Base-by-base conservation (phyloP, 768 basidiomycete genomes). In the Boletales sp. region DNA sequence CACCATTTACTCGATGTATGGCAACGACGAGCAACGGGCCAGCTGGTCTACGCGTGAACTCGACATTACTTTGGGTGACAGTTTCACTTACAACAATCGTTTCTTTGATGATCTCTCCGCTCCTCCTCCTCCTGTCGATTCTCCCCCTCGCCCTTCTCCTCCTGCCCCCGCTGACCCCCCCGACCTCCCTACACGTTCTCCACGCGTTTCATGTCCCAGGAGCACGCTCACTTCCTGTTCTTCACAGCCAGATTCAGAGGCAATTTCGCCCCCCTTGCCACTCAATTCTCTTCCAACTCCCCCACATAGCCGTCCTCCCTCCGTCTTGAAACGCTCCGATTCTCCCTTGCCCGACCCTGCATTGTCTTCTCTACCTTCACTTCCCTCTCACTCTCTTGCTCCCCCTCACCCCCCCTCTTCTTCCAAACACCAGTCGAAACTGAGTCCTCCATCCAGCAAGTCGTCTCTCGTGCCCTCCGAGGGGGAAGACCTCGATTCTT, bases 1-100 rank as follows among this genome's bases (percentile, higher is more conserved):
- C 63, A 83, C 86, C 46, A 91, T 92, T 49, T 92, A 90, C 66
- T 89, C 86, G 43, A 90, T 90, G 89, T 92, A 92, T 65, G 81
- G 81, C 46, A 83, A 84, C 64, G 80, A 83, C 50, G 61, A 64
- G 48, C 54, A 64, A 57, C 69, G 70, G 45, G 66, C 72, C 45
- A 78, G 77, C 72, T 83, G 79, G 77, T 61, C 72, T 63, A 61
- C 68, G 39, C 72, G 73, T 48, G 74, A 74, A 40, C 66, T 68
- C 19, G 66, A 70, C 60, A 43, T 68, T 18, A 59, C 68, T 5
- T 51, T 68, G 14, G 68, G 68, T 34, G 68, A 70, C 54, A 62
- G 50, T 33, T 68, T 68, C 52, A 63, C 69, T 48, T 71, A 65
- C 54, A 53, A 60, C 46, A 64, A 64, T 17, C 37, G 12, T 49